Percentiles rank a stretch among this genome's conserved stretches.
phyloP scores from a whole-genome alignment of 176 grass and related monocot genomes.

The Zizania latifolia region DNA sequence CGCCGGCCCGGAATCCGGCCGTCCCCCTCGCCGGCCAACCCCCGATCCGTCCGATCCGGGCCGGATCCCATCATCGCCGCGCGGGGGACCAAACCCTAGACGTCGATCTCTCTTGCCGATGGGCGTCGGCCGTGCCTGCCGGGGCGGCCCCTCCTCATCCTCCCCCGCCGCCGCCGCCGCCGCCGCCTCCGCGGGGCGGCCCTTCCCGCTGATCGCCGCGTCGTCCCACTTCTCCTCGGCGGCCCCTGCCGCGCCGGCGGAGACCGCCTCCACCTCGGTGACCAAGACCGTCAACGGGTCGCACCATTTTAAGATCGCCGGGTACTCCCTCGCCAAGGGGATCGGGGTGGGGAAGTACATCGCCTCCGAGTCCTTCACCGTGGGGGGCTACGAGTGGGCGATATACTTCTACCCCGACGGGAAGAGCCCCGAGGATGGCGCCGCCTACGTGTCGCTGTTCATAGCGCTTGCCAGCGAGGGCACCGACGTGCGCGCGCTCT shows the following conservation, averaged over 20 bases:
- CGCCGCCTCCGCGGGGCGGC: not conserved
- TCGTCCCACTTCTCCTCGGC: conserved; percentile 16
- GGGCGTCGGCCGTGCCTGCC: conserved; percentile 37
- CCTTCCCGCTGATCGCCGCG: conserved; percentile 37
- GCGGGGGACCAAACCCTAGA: conserved; percentile 5
- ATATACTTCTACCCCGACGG: conserved; percentile 98
- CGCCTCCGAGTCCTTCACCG: conserved; percentile 78
- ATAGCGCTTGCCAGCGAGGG: conserved; percentile 92
- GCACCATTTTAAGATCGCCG: conserved; percentile 84
- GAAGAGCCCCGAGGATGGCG: conserved; percentile 85
- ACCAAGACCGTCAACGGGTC: conserved; percentile 89
- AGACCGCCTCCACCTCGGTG: conserved; percentile 83
- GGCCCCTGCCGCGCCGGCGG: conserved; percentile 20
- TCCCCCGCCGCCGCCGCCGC: not conserved
- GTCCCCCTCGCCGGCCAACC: not conserved
- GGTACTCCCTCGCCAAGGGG: conserved; percentile 84
- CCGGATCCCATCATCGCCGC: conserved; percentile 8
- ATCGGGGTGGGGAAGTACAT: conserved; percentile 87
- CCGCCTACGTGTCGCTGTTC: conserved; percentile 82
- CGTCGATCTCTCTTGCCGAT: not conserved
- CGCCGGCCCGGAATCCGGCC: conserved; percentile 14
- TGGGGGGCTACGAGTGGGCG: conserved; percentile 88
- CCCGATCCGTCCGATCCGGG: conserved; percentile 27
- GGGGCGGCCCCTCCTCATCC: conserved; percentile 37
- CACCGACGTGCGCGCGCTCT: conserved; percentile 85